Conservation (phyloP, 805 yeast species). For the Saturnispora bothae region DNA sequence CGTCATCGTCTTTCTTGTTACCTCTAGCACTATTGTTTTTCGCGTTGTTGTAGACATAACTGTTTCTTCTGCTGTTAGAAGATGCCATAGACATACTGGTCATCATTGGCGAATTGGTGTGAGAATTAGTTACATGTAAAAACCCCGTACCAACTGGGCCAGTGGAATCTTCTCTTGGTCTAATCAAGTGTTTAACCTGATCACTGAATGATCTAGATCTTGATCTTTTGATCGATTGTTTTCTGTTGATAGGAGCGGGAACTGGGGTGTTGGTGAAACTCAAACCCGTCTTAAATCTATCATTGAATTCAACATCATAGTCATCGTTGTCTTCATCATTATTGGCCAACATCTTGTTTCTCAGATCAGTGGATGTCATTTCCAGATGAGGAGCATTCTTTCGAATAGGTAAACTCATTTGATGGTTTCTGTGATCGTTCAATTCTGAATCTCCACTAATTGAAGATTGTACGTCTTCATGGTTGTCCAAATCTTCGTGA, state of each 20-base stretch:
- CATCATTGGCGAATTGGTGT: neutral
- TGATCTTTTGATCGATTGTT: conserved; percentile 2
- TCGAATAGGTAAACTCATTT: conserved; percentile 25
- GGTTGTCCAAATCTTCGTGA: conserved; percentile 11
- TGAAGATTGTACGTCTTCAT: conserved; percentile 25
- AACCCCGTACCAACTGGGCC: conserved; percentile 6
- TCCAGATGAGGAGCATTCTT: conserved; percentile 17
- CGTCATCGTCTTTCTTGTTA: conserved; percentile 11
- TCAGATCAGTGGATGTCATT: conserved; percentile 16
- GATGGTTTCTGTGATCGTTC: conserved; percentile 29
- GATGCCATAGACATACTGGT: conserved; percentile 20
- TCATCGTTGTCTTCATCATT: conserved; percentile 25
- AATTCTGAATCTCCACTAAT: conserved; percentile 28
- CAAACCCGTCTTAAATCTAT: conserved; percentile 11
- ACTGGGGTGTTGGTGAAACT: conserved; percentile 11
- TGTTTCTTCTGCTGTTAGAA: conserved; percentile 21
- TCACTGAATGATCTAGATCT: conserved; percentile 35
- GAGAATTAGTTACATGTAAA: conserved; percentile 5
- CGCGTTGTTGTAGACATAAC: neutral
- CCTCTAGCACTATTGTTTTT: neutral
- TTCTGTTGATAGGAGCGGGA: conserved; percentile 11
- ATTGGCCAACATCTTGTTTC: conserved; percentile 21
- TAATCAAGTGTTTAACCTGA: conserved; percentile 29
- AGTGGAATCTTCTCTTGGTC: conserved; percentile 26
- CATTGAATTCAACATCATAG: conserved; percentile 19